Percentiles rank a stretch among this genome's conserved stretches.
Evolutionary conservation across 441 rosid species (phyloP).

Genomic region (Theobroma grandiflorum): DNA sequence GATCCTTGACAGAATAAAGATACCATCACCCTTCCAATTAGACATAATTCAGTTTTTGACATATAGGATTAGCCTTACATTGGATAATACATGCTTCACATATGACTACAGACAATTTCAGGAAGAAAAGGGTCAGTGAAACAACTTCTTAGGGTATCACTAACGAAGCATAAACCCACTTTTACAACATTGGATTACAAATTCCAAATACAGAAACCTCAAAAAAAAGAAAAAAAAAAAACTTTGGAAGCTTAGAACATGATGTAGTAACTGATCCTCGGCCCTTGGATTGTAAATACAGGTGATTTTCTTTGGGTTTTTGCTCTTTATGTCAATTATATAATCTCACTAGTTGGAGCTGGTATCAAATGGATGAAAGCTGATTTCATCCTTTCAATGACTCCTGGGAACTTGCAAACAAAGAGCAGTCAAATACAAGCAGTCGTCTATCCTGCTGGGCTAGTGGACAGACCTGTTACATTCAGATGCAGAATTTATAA

Average conservation of each 20-base stretch:
- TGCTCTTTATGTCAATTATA: background rate
- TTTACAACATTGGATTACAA: background rate
- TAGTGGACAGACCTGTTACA: background rate
- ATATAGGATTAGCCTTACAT: background rate
- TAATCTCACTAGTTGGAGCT: background rate
- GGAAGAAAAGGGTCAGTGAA: slow-evolving; percentile 5
- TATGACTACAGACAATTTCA: background rate
- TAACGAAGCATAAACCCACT: slow-evolving; percentile 1
- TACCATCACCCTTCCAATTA: background rate
- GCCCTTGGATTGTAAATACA: background rate
- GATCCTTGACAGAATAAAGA: background rate
- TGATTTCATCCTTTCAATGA: background rate
- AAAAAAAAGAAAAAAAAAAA: background rate
- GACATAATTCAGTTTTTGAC: background rate
- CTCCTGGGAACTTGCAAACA: slow-evolving; percentile 2
- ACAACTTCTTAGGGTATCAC: background rate
- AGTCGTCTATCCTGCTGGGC: background rate
- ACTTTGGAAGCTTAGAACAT: background rate
- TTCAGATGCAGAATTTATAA: background rate
- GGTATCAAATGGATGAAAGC: slow-evolving; percentile 19
- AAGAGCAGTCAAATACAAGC: slow-evolving; percentile 7
- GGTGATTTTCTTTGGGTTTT: background rate
- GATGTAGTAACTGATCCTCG: background rate
- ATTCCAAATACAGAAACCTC: background rate
- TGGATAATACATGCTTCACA: background rate